These are phyloP conservation scores for Yamadazyma takamatsuzukensis DNA, from an alignment of 805 yeast species.

Conservation along the genomic window DNA sequence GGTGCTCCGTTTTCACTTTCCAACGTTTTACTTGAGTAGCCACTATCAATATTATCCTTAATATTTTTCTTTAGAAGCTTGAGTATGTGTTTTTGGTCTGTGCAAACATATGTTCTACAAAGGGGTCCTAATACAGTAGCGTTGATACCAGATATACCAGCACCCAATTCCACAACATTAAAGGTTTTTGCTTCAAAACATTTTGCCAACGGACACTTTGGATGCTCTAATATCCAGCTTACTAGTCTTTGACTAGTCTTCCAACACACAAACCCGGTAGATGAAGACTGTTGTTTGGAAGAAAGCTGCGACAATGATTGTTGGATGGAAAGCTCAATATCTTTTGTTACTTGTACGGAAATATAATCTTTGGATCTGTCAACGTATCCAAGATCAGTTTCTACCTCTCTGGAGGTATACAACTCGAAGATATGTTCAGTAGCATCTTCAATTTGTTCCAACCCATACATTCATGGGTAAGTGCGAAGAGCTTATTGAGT, in stretches of 20 bases:
- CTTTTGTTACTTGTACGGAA: slow-evolving; percentile 18
- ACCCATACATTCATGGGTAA: too few species aligned
- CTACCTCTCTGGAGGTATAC: slow-evolving; percentile 25
- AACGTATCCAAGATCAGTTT: slow-evolving; percentile 33
- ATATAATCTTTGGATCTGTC: slow-evolving; percentile 23
- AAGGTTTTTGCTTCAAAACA: slow-evolving; percentile 5
- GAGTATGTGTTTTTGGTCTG: slow-evolving; percentile 56
- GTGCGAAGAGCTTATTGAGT: too few species aligned
- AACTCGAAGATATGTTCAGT: slow-evolving; percentile 32
- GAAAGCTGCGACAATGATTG: slow-evolving; percentile 34
- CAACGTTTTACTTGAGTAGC: slow-evolving; percentile 1
- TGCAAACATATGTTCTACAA: slow-evolving; percentile 43
- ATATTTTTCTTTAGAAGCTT: slow-evolving; percentile 50
- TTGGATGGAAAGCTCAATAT: slow-evolving; percentile 23
- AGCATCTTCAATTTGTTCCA: too few species aligned
- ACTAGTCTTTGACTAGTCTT: slow-evolving; percentile 44
- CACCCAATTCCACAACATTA: slow-evolving; percentile 53
- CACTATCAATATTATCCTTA: slow-evolving; percentile 24
- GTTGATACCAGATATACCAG: slow-evolving; percentile 56
- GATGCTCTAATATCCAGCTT: slow-evolving; percentile 47
- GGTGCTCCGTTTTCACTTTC: slow-evolving; percentile 5
- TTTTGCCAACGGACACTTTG: slow-evolving; percentile 22
- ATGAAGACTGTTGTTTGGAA: slow-evolving; percentile 31
- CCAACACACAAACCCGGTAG: slow-evolving; percentile 64
- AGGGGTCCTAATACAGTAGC: slow-evolving; percentile 35